These are phyloP conservation scores for Chaetomium fimeti DNA, from an alignment of 495 filamentous ascomycete species.

Conservation along the genomic window DNA sequence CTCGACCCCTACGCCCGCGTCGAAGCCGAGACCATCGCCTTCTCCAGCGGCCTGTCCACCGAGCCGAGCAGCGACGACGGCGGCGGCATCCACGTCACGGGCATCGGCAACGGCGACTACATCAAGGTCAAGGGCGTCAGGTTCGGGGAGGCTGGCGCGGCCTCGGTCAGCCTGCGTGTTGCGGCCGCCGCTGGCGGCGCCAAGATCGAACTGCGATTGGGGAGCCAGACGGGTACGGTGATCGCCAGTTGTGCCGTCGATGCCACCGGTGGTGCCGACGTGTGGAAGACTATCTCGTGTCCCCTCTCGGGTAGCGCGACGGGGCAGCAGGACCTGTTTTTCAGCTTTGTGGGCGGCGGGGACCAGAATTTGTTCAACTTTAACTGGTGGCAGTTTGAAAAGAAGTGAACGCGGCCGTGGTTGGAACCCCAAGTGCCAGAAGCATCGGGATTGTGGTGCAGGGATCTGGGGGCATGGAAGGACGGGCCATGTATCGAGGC, in stretches of 20 bases:
- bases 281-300: not conserved
- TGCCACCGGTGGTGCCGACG: not conserved
- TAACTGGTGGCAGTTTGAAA: not conserved
- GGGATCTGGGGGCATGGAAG: no score
- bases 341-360: not conserved
- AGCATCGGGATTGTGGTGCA: no score
- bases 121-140: not conserved
- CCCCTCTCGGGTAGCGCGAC: not conserved
- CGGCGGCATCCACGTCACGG: not conserved
- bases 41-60: not conserved
- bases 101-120: not conserved
- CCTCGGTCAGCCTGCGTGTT: not conserved
- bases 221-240: not conserved
- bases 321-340: constrained; percentile 1
- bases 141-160: not conserved
- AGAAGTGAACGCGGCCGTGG: not conserved
- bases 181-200: not conserved
- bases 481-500: no score
- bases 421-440: no score
- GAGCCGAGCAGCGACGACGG: not conserved
- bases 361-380: not conserved
- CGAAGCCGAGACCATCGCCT: not conserved
- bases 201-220: not conserved
- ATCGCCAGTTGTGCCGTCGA: not conserved
- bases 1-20: not conserved